Base-by-base conservation (phyloP, 176 grass and related monocot genomes). In the Triticum aestivum region DNA sequence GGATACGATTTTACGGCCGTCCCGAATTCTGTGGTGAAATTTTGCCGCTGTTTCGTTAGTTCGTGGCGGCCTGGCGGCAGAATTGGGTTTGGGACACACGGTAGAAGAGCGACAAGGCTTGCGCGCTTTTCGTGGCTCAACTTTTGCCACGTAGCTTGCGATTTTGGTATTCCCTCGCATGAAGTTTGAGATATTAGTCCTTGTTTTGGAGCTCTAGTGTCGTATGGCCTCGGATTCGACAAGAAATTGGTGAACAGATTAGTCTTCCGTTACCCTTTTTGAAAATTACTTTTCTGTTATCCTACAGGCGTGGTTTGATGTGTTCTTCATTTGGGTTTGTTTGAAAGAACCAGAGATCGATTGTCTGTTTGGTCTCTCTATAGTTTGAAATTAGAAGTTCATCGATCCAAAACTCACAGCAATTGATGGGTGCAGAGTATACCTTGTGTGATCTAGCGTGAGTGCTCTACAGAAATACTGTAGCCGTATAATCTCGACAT, bases 351-450 rank as follows among this genome's bases (percentile, higher is more conserved):
- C 29, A 41, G 33, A 70, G 65, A 77, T 67, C 45, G 63, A 82
- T 20, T 47, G 27, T 34, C 1, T 37, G 5, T 21, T 76, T 76
- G 41, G 56, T 84, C 33, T 35, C 20, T 83, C 17, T 8, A 61
- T 18, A 49, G 67, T 72, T 81, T 52, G 41, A 42, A 65, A 61
- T 41, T 27, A 21, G 9, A 30, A 32, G 18, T 20, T 81, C 61
- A 33, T 69, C 35, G 27, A 81, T 80, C 80, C 65, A 64, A 29
- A 65, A 79, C 42, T 44, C 65, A 33, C 38, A 77, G 9, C 75
- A 62, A 77, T 69, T 70, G 61, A 80, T 88, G 62, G 69, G 38
- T 67, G 45, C 61, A 62, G 76, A 51, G 24, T 27, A 84, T 70
- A 32, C 47, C 58, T n/a, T 49, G 51, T 49, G 70, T 13, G 8